Base-by-base conservation (phyloP, 345 rosid genomes). In the Eutrema yunnanense region DNA sequence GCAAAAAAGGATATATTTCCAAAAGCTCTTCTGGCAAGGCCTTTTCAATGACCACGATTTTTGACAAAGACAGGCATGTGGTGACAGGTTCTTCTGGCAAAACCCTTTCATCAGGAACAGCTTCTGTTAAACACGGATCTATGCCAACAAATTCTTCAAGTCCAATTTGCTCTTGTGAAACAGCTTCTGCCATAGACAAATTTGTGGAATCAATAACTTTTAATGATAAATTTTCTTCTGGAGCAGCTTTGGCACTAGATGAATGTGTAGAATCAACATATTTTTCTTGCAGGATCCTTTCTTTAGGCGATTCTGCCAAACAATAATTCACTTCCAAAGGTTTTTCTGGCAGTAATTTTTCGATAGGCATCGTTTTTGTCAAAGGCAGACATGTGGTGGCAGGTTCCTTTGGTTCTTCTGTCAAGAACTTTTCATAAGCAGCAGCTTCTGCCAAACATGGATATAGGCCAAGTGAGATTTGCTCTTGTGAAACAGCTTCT, bases 381-480 rank as follows among this genome's bases (percentile, higher is more conserved):
- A 16, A 38, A 55, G 57, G 37, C 7, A 26, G 4, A 72, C 47
- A 34, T 44, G 64, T 37, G 7, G 65, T 27, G 51, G 43, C 65
- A 55, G 58, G 51, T 56, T 73, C 59, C 38, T 64, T 42, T 41
- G 68, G 9, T 16, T 49, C 42, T 57, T 41, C 54, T 29, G 46
- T 32, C 22, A 52, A 61, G 40, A 60, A 40, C 47, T 54, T 67
- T 67, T 43, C 78, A 67, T 67, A 67, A 50, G 67, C 46, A 59
- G 27, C 33, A 59, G 62, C 40, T 74, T 74, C 54, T 40, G 19
- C 73, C 62, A 67, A 3, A 56, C 22, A 56, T 6, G 71, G 58
- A 65, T 56, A 13, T 41, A 58, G 9, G 30, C 46, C 73, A 10
- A 4, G 48, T n/a, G 57, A 52, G 32, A 22, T 34, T 52, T 27